Conservation (phyloP, 2,329 filamentous ascomycete species). For the Trichoderma aggressivum region DNA sequence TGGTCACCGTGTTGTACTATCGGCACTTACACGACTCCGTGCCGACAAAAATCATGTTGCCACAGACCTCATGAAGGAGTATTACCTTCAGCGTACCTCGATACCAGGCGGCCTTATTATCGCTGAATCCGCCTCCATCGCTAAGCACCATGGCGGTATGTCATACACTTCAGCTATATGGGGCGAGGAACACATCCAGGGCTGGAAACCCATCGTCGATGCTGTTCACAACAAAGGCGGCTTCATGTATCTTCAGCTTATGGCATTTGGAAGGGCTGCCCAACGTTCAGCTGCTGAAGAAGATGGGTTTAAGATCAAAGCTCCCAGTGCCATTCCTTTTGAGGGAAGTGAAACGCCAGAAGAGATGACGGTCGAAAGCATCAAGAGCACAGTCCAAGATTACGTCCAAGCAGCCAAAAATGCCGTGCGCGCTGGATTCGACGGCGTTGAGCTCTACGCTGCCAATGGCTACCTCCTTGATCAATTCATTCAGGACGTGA, state of each 20-base stretch:
- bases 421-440: constrained; percentile 54
- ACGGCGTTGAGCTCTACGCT: constrained; percentile 41
- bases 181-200: constrained; percentile 2
- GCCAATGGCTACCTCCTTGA: constrained; percentile 59
- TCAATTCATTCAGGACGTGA: constrained; percentile 51
- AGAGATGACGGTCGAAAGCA: constrained; percentile 61
- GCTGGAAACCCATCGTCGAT: neutral
- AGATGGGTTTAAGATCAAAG: constrained; percentile 26
- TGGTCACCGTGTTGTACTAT: neutral
- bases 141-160: constrained; percentile 31
- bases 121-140: constrained; percentile 35
- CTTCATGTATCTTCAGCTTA: constrained; percentile 47
- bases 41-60: neutral
- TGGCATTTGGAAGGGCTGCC: constrained; percentile 56
- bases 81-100: neutral
- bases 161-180: constrained; percentile 17
- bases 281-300: constrained; percentile 27
- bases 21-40: neutral
- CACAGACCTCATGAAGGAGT: neutral
- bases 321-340: neutral
- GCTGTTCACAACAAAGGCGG: neutral
- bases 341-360: constrained; percentile 41
- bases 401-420: constrained; percentile 52
- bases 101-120: neutral
- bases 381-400: constrained; percentile 56